Base-by-base conservation (phyloP, 108 stramenopile species). In the Pinguiococcus pyrenoidosus region DNA sequence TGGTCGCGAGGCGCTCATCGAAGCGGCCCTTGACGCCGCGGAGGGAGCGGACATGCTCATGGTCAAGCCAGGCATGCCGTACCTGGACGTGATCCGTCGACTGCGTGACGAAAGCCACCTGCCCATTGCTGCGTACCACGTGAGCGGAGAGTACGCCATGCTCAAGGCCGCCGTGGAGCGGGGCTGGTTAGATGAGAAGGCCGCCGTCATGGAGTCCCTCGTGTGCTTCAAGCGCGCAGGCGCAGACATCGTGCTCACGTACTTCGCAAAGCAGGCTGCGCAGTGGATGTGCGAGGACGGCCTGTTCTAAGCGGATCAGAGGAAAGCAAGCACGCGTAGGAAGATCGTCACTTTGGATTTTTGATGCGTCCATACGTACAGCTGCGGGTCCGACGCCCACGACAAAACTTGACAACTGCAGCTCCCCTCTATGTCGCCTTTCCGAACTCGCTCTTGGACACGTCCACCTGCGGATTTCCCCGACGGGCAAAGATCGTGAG, bases 81-180 rank as follows among this genome's bases (percentile, higher is more conserved):
- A 99, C 73, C 57, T 95, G 52, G 96, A 99, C 72, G 72, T 99
- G 32, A 91, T 96, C 60, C 69, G 81, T n/a, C 77, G 93, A 14
- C 67, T 96, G 29, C 85, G 81, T 64, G 83, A 89, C 44, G 60
- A 61, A 59, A 69, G 87, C 7, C 36, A 66, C 25, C 62, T 96
- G 49, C 96, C 96, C 2, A 85, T 99, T 64, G 84, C 92, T 18
- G 93, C 93, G 13, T 99, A 99, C 79, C 92, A 95, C 57, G 96
- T 99, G 28, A 87, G 85, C 32, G 96, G 96, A 40, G 96, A 99
- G 64, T 99, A 99, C 68, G 85, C 92, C 54, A 99, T 99, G 97
- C 72, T 96, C 51, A 91, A 96, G 79, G 92, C 92, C 29, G 97
- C 92, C 5, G 88, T 78, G 28, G 88, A 96, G 55, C 77, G 59